Evolutionary conservation across 306 rosid species (phyloP).

Genomic region (Sesbania bispinosa): DNA sequence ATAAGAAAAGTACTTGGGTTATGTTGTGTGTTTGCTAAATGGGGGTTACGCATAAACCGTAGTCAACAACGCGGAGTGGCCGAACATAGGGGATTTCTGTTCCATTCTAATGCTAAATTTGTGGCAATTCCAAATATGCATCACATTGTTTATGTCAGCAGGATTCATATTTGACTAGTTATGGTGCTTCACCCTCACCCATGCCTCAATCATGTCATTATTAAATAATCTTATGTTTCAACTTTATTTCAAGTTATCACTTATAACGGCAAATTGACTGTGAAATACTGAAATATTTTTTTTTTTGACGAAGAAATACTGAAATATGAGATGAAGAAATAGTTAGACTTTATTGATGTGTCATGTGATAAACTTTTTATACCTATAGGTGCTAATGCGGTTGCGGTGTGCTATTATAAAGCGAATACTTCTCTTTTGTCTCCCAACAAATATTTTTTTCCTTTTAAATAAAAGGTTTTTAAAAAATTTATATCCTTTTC

Average conservation of each 20-base stretch:
- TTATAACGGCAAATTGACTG: too few species aligned
- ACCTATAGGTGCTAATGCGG: background rate
- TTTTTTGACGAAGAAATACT: too few species aligned
- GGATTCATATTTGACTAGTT: background rate
- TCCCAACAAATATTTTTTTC: too few species aligned
- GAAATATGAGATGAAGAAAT: too few species aligned
- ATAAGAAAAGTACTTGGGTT: background rate
- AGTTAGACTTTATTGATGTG: too few species aligned
- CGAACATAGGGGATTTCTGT: background rate
- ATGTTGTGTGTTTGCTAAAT: background rate
- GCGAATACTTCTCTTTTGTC: too few species aligned
- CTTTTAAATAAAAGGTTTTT: too few species aligned
- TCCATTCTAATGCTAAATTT: conserved; percentile 10
- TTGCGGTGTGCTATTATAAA: background rate
- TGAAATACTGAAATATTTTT: too few species aligned
- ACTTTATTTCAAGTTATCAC: too few species aligned
- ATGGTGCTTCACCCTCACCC: background rate
- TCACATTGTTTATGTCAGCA: background rate
- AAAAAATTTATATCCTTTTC: too few species aligned
- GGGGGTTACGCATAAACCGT: conserved; percentile 9
- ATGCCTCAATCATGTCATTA: background rate
- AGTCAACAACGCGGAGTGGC: conserved; percentile 14
- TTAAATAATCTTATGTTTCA: too few species aligned
- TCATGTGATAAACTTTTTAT: too few species aligned
- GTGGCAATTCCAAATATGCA: background rate